A percentile compares a stretch with the other conserved stretches of the same genome.
Evolutionary conservation across 1,284 basidiomycete species (phyloP).

Genomic region (Dichomitus squalens): DNA sequence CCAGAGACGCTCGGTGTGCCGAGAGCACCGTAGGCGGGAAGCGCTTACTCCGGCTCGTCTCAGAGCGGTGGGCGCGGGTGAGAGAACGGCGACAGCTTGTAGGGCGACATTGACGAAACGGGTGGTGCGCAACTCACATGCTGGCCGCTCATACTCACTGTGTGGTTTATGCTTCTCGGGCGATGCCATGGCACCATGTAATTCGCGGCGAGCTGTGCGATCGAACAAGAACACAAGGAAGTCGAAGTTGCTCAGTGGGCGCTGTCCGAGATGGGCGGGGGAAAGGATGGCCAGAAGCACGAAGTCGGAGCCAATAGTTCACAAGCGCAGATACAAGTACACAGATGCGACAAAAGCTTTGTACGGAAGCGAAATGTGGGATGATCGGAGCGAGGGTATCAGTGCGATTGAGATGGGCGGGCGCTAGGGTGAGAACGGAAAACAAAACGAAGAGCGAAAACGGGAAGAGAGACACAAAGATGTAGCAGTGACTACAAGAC

Average conservation of each 20-base stretch:
- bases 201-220: neutral
- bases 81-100: no score
- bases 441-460: neutral
- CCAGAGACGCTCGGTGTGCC: neutral
- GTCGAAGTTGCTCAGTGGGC: neutral
- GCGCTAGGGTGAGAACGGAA: neutral
- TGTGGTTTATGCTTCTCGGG: neutral
- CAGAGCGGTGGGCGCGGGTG: constrained; percentile 5
- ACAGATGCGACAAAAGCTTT: constrained; percentile 1
- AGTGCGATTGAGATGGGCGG: neutral
- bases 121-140: neutral
- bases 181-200: neutral
- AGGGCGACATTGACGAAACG: constrained; percentile 1
- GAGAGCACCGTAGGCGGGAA: neutral
- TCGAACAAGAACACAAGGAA: neutral
- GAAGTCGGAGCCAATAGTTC: neutral
- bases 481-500: neutral
- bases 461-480: neutral
- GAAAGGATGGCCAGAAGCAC: constrained; percentile 9
- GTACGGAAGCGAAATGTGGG: constrained; percentile 1
- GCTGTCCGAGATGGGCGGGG: constrained; percentile 3
- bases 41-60: neutral
- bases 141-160: neutral
- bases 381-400: neutral
- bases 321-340: constrained; percentile 13